Percentiles rank a stretch among this genome's conserved stretches.
Evolutionary conservation across 1,284 basidiomycete genomes (phyloP).

Genomic region (Ceratobasidium sp.): DNA sequence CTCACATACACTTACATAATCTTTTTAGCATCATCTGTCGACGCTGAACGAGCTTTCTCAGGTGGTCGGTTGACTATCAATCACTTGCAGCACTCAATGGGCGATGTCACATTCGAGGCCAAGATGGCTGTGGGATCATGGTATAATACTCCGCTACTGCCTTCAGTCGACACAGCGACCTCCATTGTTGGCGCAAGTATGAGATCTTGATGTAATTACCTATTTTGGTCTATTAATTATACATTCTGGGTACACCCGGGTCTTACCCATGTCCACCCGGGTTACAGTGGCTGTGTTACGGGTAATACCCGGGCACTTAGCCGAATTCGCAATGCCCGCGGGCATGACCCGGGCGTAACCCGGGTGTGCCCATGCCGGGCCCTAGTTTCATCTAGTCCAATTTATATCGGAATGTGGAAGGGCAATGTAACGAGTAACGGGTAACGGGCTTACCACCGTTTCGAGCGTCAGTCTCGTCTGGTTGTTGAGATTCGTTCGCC

Average conservation of each 20-base stretch:
- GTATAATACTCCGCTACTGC: constrained; percentile 9
- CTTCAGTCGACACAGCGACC: constrained; percentile 14
- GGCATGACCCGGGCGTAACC: not conserved
- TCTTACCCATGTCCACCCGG: not conserved
- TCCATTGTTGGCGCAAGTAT: not conserved
- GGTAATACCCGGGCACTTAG: not conserved
- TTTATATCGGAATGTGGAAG: too few species aligned
- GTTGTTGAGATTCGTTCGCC: too few species aligned
- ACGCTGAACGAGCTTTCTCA: constrained; percentile 18
- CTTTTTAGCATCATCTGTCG: constrained; percentile 16
- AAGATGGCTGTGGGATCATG: constrained; percentile 34
- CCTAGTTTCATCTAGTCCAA: too few species aligned
- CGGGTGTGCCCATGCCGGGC: constrained; percentile 1
- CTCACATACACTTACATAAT: not conserved
- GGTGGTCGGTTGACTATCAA: constrained; percentile 19
- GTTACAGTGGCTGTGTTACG: not conserved
- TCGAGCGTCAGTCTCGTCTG: too few species aligned
- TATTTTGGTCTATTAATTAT: not conserved
- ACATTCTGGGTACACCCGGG: not conserved
- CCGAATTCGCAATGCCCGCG: not conserved
- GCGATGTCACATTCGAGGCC: constrained; percentile 21
- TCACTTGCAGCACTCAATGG: constrained; percentile 23
- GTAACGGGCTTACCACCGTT: too few species aligned
- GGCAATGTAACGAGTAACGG: too few species aligned
- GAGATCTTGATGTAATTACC: not conserved